Conservation (phyloP, 2,329 filamentous ascomycete genomes). For the Alternaria tenuissima region DNA sequence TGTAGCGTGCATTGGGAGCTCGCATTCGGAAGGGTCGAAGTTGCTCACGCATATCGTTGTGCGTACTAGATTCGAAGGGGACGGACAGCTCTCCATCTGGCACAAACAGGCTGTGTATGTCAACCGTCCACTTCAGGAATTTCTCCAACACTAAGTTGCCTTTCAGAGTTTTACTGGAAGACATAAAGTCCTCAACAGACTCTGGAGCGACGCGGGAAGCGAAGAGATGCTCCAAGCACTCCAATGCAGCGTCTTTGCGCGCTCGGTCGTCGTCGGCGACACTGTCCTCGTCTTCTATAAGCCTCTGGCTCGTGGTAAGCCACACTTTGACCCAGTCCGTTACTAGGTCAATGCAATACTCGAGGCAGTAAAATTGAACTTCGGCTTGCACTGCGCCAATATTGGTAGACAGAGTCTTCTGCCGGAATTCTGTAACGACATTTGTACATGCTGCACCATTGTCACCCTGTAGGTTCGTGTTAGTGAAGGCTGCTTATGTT, state of each 20-base stretch:
- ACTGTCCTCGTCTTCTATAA: slow-evolving; percentile 8
- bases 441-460: slow-evolving; percentile 15
- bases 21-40: slow-evolving; percentile 23
- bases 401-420: slow-evolving; percentile 8
- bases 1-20: slow-evolving; percentile 14
- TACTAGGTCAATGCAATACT: slow-evolving; percentile 12
- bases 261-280: slow-evolving; percentile 11
- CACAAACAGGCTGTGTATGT: slow-evolving; percentile 16
- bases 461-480: slow-evolving; percentile 8
- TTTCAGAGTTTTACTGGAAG: slow-evolving; percentile 1
- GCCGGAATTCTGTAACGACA: slow-evolving; percentile 22
- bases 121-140: slow-evolving; percentile 21
- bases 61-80: slow-evolving; percentile 11
- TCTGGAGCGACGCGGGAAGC: slow-evolving; percentile 6
- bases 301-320: slow-evolving; percentile 2
- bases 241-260: slow-evolving; percentile 4
- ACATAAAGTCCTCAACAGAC: slow-evolving; percentile 18
- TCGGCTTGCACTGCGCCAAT: slow-evolving; percentile 16
- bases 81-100: slow-evolving; percentile 3
- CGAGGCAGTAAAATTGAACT: slow-evolving; percentile 22
- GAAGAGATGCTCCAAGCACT: slow-evolving; percentile 13
- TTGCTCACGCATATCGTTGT: slow-evolving; percentile 17
- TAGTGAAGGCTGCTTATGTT: neutral
- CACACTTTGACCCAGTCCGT: slow-evolving; percentile 10
- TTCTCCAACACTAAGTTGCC: slow-evolving; percentile 7